A percentile compares a stretch with the other conserved stretches of the same genome.
Evolutionary conservation across 306 rosid genomes (phyloP).

Genomic region (Fragaria ananassa): DNA sequence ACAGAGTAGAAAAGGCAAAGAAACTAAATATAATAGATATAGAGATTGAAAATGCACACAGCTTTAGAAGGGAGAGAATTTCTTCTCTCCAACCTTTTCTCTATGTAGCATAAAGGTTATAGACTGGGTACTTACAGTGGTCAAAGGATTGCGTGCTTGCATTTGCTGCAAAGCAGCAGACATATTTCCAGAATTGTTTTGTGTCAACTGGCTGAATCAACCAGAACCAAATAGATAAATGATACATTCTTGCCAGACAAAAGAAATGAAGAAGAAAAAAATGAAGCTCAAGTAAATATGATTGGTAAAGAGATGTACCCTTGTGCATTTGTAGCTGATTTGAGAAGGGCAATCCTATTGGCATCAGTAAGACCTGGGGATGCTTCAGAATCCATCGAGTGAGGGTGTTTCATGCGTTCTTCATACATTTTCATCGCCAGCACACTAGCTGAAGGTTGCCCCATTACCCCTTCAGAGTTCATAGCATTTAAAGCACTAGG

Average conservation of each 20-base stretch:
- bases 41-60: slow-evolving; percentile 7
- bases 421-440: slow-evolving; percentile 89
- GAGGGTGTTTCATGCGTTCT: slow-evolving; percentile 80
- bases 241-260: slow-evolving; percentile 8
- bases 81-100: no score
- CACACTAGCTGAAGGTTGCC: slow-evolving; percentile 83
- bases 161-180: slow-evolving; percentile 81
- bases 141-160: slow-evolving; percentile 67
- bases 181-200: slow-evolving; percentile 78
- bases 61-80: not conserved
- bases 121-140: slow-evolving; percentile 45
- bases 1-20: slow-evolving; percentile 19
- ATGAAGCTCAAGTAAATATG: not conserved
- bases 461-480: slow-evolving; percentile 70
- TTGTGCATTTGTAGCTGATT: slow-evolving; percentile 67
- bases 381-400: slow-evolving; percentile 69
- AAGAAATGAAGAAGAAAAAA: not conserved
- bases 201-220: slow-evolving; percentile 76
- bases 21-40: not conserved
- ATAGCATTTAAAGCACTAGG: slow-evolving; percentile 62
- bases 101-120: slow-evolving; percentile 12
- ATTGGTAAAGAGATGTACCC: slow-evolving; percentile 44
- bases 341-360: slow-evolving; percentile 67
- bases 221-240: slow-evolving; percentile 20
- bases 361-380: slow-evolving; percentile 83